Conservation (phyloP, 2,329 filamentous ascomycete species). For the Xylaria sp. region DNA sequence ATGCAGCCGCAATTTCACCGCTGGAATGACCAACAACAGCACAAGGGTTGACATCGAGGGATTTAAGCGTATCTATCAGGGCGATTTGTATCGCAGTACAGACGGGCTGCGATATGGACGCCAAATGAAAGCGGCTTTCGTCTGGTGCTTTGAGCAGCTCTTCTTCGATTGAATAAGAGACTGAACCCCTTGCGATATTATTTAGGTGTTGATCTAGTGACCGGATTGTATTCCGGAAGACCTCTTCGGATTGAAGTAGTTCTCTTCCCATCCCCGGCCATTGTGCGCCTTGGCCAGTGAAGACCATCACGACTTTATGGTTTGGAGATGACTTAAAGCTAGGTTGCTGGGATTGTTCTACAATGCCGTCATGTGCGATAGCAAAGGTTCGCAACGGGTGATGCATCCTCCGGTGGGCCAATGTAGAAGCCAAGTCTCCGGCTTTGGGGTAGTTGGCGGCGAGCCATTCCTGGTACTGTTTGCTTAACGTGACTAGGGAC, state of each 20-base stretch:
- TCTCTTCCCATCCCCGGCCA: slow-evolving; percentile 46
- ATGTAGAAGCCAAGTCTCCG: slow-evolving; percentile 48
- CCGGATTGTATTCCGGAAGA: slow-evolving; percentile 40
- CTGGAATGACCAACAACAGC: slow-evolving; percentile 54
- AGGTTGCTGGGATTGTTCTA: not conserved
- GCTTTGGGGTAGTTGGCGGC: slow-evolving; percentile 30
- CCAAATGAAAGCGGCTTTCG: not conserved
- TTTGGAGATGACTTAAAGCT: not conserved
- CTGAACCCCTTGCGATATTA: slow-evolving; percentile 28
- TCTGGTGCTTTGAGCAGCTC: slow-evolving; percentile 9
- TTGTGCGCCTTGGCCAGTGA: slow-evolving; percentile 51
- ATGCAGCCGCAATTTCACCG: slow-evolving; percentile 58
- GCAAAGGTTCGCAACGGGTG: slow-evolving; percentile 45
- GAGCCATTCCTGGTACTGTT: slow-evolving; percentile 41
- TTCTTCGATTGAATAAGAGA: slow-evolving; percentile 25
- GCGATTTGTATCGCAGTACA: slow-evolving; percentile 58
- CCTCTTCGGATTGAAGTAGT: slow-evolving; percentile 35
- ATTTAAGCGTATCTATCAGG: slow-evolving; percentile 54
- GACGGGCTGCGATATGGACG: slow-evolving; percentile 46
- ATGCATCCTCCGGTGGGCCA: slow-evolving; percentile 47
- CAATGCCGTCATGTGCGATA: not conserved
- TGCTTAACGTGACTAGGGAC: slow-evolving; percentile 37
- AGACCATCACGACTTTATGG: slow-evolving; percentile 40
- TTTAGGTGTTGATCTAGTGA: slow-evolving; percentile 35
- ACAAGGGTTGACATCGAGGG: slow-evolving; percentile 49